phyloP scores from a whole-genome alignment of 192 early-diverging fungal genomes.

The Pilobolus umbonatus region DNA sequence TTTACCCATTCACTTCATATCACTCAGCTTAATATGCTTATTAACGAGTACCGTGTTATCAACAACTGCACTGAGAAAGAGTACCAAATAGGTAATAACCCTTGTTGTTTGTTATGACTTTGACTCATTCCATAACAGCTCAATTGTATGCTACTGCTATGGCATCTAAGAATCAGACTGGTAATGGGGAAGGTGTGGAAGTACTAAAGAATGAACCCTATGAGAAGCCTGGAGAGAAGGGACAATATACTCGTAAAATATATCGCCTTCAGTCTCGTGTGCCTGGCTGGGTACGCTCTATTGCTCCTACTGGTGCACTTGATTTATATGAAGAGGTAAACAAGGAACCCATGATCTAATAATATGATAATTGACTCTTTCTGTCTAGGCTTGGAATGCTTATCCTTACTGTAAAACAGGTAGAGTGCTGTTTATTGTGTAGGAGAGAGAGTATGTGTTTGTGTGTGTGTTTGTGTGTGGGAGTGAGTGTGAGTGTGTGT shows the following conservation, averaged over 20 bases:
- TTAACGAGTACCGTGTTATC: constrained; percentile 72
- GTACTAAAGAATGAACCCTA: constrained; percentile 75
- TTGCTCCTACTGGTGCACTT: constrained; percentile 61
- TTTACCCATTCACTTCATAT: too few relatives aligned
- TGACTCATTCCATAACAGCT: constrained; percentile 24
- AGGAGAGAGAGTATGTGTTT: too few relatives aligned
- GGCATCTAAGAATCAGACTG: constrained; percentile 73
- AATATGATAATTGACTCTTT: neutral
- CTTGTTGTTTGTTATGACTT: neutral
- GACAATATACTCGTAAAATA: constrained; percentile 80
- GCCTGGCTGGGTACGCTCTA: constrained; percentile 53
- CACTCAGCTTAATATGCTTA: too few relatives aligned
- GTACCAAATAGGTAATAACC: constrained; percentile 50
- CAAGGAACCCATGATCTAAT: neutral
- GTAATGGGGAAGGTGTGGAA: constrained; percentile 78
- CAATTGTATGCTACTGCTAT: constrained; percentile 76
- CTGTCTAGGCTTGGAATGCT: constrained; percentile 67
- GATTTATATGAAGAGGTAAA: constrained; percentile 63
- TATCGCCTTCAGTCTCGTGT: constrained; percentile 50
- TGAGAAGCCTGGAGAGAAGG: constrained; percentile 64
- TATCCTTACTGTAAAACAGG: constrained; percentile 61
- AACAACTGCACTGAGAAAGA: constrained; percentile 74
- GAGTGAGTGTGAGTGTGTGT: too few relatives aligned
- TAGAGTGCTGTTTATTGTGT: constrained; percentile 6
- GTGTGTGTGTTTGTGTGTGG: neutral